Evolutionary conservation across 2,329 filamentous ascomycete species (phyloP), one percentile per base, ranked within the genome.

Genomic region (Graphium sp.): DNA sequence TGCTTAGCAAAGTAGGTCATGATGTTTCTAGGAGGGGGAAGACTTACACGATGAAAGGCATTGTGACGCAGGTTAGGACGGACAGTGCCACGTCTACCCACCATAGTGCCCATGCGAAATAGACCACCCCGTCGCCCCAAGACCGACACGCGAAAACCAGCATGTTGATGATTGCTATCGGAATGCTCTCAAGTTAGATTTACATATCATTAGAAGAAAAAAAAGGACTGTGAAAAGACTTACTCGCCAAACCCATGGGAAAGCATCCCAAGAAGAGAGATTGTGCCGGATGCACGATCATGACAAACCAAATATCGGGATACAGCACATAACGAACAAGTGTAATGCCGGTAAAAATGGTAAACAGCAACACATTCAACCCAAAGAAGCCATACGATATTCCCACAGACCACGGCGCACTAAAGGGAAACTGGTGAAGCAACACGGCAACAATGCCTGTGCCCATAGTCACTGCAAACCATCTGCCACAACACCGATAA

Each of bases 231-330:
- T 8, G 11, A 19, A 13, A 13, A 6, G 7, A 27, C 25, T 6
- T n/a, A 27, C 25, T 79, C 0, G 71, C 66, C 33, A 80, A 62
- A 0, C 62, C 73, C 69, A 80, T 79, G 1, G 74, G 74, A 18
- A 77, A 62, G 0, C 70, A 74, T 0, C 67, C 75, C 4, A 82
- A 49, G 37, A 81, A 82, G 30, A 82, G 55, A 2, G 67, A 73
- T 41, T 82, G 71, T 2, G 61, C 62, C 1, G 71, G 73, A 42
- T 82, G 70, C 3, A 55, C 50, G 20, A 81, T 61, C 74, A 82
- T 77, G 11, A 62, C 66, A 0, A 33, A 41, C 62, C 73, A 81
- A 18, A 79, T 70, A 33, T 65, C 58, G 0, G 74, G 75, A 39
- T 76, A 81, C 2, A 79, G 40, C 0, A 53, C 52, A 39, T 81